Conservation (phyloP, 2,329 filamentous ascomycete genomes). For the Cladosporium velox region DNA sequence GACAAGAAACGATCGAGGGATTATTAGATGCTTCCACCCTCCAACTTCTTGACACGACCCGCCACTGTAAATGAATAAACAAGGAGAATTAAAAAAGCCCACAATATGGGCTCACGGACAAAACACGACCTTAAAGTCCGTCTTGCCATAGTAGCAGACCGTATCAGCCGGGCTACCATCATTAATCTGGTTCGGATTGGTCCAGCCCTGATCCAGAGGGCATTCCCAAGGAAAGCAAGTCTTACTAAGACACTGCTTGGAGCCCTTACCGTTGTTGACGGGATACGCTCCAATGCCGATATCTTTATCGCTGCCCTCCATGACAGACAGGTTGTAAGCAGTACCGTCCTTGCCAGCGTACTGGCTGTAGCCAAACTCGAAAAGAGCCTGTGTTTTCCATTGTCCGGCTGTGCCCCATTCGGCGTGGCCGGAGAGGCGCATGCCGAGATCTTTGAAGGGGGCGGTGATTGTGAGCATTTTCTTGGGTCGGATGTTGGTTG, state of each 20-base stretch:
- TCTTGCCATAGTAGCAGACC: constrained; percentile 35
- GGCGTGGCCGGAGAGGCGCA: constrained; percentile 34
- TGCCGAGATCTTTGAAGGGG: constrained; percentile 30
- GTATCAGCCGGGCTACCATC: constrained; percentile 34
- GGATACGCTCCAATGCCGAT: constrained; percentile 32
- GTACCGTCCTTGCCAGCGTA: constrained; percentile 29
- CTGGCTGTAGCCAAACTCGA: constrained; percentile 35
- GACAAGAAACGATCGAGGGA: no score
- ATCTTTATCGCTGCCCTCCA: constrained; percentile 30
- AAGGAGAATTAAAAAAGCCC: not conserved
- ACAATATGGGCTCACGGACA: constrained; percentile 25
- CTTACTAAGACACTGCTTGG: constrained; percentile 29
- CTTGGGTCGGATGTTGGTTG: constrained; percentile 26
- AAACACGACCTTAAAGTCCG: constrained; percentile 33
- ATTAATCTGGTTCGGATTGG: constrained; percentile 29
- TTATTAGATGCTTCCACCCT: no score
- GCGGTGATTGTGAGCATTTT: constrained; percentile 25
- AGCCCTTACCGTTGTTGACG: constrained; percentile 23
- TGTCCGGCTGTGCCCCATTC: constrained; percentile 31
- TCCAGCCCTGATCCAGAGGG: constrained; percentile 31
- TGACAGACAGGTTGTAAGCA: constrained; percentile 26
- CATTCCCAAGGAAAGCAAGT: constrained; percentile 31
- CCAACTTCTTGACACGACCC: no score
- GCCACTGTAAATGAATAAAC: no score
- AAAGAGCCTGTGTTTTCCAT: constrained; percentile 33